A percentile compares a stretch with the other conserved stretches of the same genome.
phyloP scores from a whole-genome alignment of 2,329 filamentous ascomycete genomes.

The Arthrobotrys iridis region DNA sequence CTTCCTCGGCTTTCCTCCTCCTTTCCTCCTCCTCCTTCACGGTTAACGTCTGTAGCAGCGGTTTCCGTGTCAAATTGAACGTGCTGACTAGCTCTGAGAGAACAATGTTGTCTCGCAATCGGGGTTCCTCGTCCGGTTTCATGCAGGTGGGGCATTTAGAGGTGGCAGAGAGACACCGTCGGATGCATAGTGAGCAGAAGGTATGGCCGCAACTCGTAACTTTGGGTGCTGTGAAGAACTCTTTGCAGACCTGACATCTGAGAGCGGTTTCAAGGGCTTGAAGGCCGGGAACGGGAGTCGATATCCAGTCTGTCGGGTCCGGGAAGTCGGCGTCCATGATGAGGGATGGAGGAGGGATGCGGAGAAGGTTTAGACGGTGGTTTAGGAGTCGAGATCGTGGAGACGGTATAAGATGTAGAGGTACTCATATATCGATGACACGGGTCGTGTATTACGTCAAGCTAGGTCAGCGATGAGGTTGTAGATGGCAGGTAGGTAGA shows the following conservation, averaged over 20 bases:
- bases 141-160: slow-evolving; percentile 90
- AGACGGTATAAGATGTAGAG: neutral
- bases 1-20: neutral
- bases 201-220: slow-evolving; percentile 94
- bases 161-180: slow-evolving; percentile 81
- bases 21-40: slow-evolving; percentile 22
- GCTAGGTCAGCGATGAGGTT: neutral
- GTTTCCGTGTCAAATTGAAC: slow-evolving; percentile 66
- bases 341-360: neutral
- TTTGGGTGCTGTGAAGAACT: slow-evolving; percentile 94
- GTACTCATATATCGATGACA: neutral
- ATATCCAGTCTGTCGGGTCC: slow-evolving; percentile 86
- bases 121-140: slow-evolving; percentile 80
- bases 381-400: neutral
- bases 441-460: neutral
- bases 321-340: slow-evolving; percentile 63
- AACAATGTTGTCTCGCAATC: slow-evolving; percentile 83
- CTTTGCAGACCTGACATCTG: slow-evolving; percentile 97
- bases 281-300: slow-evolving; percentile 74
- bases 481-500: neutral
- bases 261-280: slow-evolving; percentile 81
- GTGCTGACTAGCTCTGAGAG: slow-evolving; percentile 84
- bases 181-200: slow-evolving; percentile 95
- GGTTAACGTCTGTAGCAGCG: slow-evolving; percentile 54
- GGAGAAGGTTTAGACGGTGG: neutral